These are phyloP conservation scores for Globisporangium paroecandrum DNA, from an alignment of 352 stramenopile genomes.

Conservation along the genomic window DNA sequence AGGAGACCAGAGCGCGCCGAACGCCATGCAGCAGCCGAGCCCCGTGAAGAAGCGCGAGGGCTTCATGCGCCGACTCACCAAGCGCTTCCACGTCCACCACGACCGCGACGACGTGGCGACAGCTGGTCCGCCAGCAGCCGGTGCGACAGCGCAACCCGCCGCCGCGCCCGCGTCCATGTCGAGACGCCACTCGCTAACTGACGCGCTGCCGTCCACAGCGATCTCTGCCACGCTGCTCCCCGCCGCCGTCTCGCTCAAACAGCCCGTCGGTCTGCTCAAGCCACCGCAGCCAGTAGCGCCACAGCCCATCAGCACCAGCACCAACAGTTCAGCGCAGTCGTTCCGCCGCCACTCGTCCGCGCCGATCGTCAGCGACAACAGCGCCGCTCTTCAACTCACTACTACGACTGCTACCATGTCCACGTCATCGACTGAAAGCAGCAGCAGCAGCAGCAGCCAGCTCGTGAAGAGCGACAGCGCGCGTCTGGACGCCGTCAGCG, in stretches of 20 bases:
- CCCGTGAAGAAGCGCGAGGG: conserved; percentile 4
- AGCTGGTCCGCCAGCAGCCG: conserved; percentile 1
- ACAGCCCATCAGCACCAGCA: not conserved
- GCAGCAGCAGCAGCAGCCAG: conserved; percentile 1
- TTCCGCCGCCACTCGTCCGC: conserved; percentile 9
- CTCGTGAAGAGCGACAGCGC: not conserved
- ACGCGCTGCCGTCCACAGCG: conserved; percentile 3
- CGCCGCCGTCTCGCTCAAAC: not conserved
- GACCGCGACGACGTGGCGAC: not conserved
- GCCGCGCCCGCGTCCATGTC: not conserved
- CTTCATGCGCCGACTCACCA: conserved; percentile 1
- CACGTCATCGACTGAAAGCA: not conserved
- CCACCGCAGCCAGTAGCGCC: not conserved
- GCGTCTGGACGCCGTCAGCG: not conserved
- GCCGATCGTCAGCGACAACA: not conserved
- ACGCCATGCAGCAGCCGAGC: not conserved
- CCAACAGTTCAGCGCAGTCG: conserved; percentile 1
- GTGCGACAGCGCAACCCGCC: not conserved
- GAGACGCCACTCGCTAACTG: conserved; percentile 3
- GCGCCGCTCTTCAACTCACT: not conserved
- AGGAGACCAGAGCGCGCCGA: not conserved
- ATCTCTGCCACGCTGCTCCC: conserved; percentile 1
- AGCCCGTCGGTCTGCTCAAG: not conserved
- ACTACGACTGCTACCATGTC: not conserved
- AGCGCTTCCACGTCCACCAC: conserved; percentile 4